Conservation (phyloP, 257 asterid species). For the Solanum stenotomum region DNA sequence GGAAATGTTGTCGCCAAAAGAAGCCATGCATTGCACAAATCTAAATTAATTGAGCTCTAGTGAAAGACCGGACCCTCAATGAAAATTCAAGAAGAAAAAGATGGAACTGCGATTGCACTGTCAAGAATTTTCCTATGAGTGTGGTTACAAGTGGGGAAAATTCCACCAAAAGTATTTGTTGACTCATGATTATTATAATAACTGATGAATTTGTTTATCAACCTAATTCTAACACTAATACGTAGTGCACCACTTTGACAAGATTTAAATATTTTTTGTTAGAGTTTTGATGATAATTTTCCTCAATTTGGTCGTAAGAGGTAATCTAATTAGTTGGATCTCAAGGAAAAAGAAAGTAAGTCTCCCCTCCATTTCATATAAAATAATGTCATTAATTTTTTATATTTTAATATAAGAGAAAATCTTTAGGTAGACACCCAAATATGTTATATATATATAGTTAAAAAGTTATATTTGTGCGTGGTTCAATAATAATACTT, state of each 20-base stretch:
- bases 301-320: neutral
- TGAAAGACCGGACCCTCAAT: accelerated
- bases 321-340: neutral
- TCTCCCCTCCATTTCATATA: neutral
- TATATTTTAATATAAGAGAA: no score
- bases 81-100: neutral
- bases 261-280: neutral
- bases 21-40: accelerated
- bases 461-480: no score
- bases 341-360: neutral
- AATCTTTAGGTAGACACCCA: no score
- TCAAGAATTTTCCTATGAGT: neutral
- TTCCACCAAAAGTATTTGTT: neutral
- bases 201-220: neutral
- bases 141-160: neutral
- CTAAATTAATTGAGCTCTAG: neutral
- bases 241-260: neutral
- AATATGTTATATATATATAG: no score
- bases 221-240: neutral
- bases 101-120: neutral
- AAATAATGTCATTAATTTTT: no score
- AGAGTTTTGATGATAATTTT: neutral
- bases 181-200: neutral
- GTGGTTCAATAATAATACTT: no score
- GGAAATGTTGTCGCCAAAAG: accelerated